Evolutionary conservation across 139 green algal species (phyloP), one percentile per base, ranked within the genome.

Genomic region (Coelastrella sp.): DNA sequence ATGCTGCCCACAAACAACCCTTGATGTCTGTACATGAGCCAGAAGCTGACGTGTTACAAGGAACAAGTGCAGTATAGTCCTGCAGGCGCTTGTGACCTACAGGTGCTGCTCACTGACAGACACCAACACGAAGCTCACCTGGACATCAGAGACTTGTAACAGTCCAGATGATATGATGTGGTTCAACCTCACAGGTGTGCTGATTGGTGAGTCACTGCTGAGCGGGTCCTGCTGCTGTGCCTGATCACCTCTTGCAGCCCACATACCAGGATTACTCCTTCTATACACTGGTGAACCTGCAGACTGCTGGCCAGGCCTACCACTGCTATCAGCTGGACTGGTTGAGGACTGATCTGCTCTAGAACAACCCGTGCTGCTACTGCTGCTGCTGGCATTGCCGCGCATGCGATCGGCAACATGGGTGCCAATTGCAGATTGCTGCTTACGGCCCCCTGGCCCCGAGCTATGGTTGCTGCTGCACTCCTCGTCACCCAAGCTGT

Each of bases 121-220:
- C n/a, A 9, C 53, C 53, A 32, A 2, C 7, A 5, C 17, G 19
- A 15, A 5, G 23, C 72, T 63, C 72, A 68, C 50, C 50, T 59
- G 38, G 3, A 84, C 77, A 32, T 84, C 60, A 34, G 41, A 66
- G 59, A 84, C 59, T 37, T 63, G 63, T 13, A 79, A 9, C 60
- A 84, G 7, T 3, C 74, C 74, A 11, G 34, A 50, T 21, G 9
- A 27, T 4, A 57, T 40, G 21, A 75, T 50, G 19, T n/a, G 27
- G 17, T 23, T 27, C 5, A 85, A 25, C 79, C 64, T 51, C 27
- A 19, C 19, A 5, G 64, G 79, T 19, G 64, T 78, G 34, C 51
- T 68, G 23, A 83, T 21, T 34, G 75, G 75, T 4, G 72, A 79
- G 13, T 38, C 68, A 37, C 38, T 45, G 17, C 68, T 37, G 19